Percentiles rank a stretch among this genome's conserved stretches.
phyloP scores from a whole-genome alignment of 2,329 filamentous ascomycete species.

The Colletotrichum limetticola region DNA sequence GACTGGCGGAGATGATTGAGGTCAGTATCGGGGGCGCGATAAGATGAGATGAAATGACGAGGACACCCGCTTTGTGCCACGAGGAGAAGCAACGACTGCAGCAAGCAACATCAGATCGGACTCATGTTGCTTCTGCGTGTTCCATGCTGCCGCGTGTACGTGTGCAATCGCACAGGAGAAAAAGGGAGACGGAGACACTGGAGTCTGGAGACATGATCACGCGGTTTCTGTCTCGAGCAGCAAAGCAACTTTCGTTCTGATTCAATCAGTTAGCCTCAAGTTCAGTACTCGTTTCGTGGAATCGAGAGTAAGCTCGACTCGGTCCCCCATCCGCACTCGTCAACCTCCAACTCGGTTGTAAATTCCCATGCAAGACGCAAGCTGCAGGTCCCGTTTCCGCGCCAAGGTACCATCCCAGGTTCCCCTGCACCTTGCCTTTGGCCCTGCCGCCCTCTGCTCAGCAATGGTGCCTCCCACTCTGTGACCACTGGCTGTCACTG shows the following conservation, averaged over 20 bases:
- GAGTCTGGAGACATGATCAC: background rate
- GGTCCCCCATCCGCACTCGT: background rate
- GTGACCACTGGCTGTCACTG: background rate
- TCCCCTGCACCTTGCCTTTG: slow-evolving; percentile 5
- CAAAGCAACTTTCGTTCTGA: background rate
- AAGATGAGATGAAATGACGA: slow-evolving; percentile 22
- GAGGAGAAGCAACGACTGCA: background rate
- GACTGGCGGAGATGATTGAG: slow-evolving; percentile 2
- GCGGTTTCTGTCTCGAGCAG: background rate
- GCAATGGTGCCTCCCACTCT: background rate
- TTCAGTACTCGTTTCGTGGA: background rate
- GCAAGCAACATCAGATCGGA: slow-evolving; percentile 4
- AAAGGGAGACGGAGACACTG: background rate
- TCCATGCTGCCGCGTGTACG: slow-evolving; percentile 13
- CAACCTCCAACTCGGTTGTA: slow-evolving; percentile 29
- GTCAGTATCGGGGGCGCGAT: background rate
- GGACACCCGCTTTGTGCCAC: background rate
- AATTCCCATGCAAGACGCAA: slow-evolving; percentile 18
- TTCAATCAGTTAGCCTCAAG: background rate
- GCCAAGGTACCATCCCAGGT: slow-evolving; percentile 2
- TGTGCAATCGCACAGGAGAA: background rate
- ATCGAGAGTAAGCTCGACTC: background rate
- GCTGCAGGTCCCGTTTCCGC: slow-evolving; percentile 32
- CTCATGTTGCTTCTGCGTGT: slow-evolving; percentile 6
- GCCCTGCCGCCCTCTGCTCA: background rate